Base-by-base conservation (phyloP, 2,329 filamentous ascomycete species). In the Colletotrichum sp. region DNA sequence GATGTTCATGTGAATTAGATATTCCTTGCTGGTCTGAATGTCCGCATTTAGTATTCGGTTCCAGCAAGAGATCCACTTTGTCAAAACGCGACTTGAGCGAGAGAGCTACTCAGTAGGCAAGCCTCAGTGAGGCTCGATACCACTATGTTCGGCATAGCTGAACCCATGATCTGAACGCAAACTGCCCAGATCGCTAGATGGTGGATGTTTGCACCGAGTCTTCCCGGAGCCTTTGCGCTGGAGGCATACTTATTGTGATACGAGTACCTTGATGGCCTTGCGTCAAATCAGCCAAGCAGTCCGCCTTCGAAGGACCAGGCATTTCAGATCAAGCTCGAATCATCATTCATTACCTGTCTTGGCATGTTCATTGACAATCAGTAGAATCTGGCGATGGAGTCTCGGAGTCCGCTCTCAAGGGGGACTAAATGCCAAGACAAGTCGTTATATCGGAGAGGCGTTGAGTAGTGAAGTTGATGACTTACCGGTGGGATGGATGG, bases 401-500 rank as follows among this genome's bases (percentile, higher is more conserved):
- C 7, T 59, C 55, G 55, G 55, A 59, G 27, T 31, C 55, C 55
- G 55, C 24, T 3, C 27, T n/a, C 29, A 21, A 59, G 4, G 2
- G 5, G 9, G 29, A 29, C 13, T 34, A 5, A 34, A 33, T 21
- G 29, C 57, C 57, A 21, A 59, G 57, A 33, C 57, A 59, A 33
- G 18, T 31, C 18, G 18, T 59, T 34, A 13, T 59, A 29, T 29
- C 27, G 18, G 18, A 59, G 27, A 34, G 29, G 57, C 27, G 57
- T 33, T 21, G 57, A 12, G 31, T 33, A 59, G 27, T 59, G 57
- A 31, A 33, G 57, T 59, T 59, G 57, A 59, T 33, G 29, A 59
- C 11, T 34, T 59, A 34, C 57, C 29, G 57, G 12, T 33, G 57
- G 57, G 57, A 59, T 51, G 57, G 31, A 59, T n/a, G 27, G n/a